Evolutionary conservation across 768 basidiomycete species (phyloP), one percentile per base, ranked within the genome.

Genomic region (Hysterangium stoloniferum): DNA sequence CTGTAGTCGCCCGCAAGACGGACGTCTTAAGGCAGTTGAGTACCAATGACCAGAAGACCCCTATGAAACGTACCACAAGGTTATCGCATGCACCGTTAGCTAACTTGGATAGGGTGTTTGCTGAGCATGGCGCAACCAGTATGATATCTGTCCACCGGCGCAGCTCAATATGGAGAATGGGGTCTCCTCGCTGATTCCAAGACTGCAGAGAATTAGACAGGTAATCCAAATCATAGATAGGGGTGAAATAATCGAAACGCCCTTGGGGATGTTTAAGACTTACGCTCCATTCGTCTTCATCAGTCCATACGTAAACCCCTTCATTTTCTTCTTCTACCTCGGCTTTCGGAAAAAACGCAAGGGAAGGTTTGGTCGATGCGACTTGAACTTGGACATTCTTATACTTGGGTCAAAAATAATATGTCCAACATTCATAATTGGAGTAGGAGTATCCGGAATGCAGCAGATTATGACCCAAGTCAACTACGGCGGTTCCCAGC

Each of bases 31-130:
- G n/a, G n/a, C n/a, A n/a, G n/a, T n/a, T n/a, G n/a, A n/a, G 55
- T 1, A 20, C 38, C 28, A 20, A 17, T 24, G 40, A 6, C n/a
- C 11, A 50, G 19, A 48, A 45, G 11, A 40, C 29, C 20, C 15
- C 12, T 24, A 36, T 17, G 20, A 31, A 28, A 56, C 76, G 41
- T 55, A 89, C 87, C n/a, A 74, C 82, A 38, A 96, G 79, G 61
- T 97, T 95, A 61, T 98, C 95, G 60, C 92, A 96, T 1, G 81
- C 58, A 0, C 96, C 94, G 36, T 80, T 74, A 0, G 92, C 86
- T 47, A 99, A 85, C 68, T 98, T 98, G 7, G 92, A 80, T 17
- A 99, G 77, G 1, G 92, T 94, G 65, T 96, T 97, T n/a, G 95
- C 94, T 1, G 91, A 93, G 61, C 93, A 97, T 0, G 96, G 96